Percentiles rank a stretch among this genome's conserved stretches.
Conservation (phyloP, 1,139 yeast species). For the Yamadazyma atlantica region DNA sequence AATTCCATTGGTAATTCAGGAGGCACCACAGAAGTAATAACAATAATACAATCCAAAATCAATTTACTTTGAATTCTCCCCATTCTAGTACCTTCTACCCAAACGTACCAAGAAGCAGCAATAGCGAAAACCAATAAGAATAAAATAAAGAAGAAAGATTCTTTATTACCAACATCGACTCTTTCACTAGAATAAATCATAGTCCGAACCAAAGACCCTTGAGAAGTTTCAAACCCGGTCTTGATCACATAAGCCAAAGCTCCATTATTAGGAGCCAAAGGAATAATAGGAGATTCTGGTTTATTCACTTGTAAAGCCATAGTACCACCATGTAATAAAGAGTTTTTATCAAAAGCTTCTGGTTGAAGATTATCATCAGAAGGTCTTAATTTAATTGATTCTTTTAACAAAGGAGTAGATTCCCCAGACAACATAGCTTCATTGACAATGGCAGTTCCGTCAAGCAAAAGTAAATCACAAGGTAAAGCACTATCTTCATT, state of each 20-base stretch:
- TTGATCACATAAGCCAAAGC: constrained; percentile 87
- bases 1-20: constrained; percentile 99
- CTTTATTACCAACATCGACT: constrained; percentile 94
- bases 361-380: constrained; percentile 62
- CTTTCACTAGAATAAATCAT: constrained; percentile 98
- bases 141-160: constrained; percentile 87
- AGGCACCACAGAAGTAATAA: constrained; percentile 96
- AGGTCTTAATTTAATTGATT: constrained; percentile 84
- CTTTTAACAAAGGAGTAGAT: constrained; percentile 93
- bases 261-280: constrained; percentile 83
- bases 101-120: constrained; percentile 96
- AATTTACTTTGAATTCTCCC: constrained; percentile 94
- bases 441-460: constrained; percentile 89
- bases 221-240: constrained; percentile 97
- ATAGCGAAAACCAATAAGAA: constrained; percentile 89
- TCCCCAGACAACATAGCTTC: constrained; percentile 99
- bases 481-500: constrained; percentile 92
- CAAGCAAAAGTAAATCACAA: constrained; percentile 85
- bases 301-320: constrained; percentile 88
- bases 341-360: constrained; percentile 85
- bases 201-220: constrained; percentile 95
- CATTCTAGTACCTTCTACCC: constrained; percentile 96
- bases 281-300: constrained; percentile 51
- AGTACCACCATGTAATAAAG: constrained; percentile 94
- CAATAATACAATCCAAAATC: constrained; percentile 91